Evolutionary conservation across 805 yeast genomes (phyloP).

Genomic region (Kurtzmaniella fragi): DNA sequence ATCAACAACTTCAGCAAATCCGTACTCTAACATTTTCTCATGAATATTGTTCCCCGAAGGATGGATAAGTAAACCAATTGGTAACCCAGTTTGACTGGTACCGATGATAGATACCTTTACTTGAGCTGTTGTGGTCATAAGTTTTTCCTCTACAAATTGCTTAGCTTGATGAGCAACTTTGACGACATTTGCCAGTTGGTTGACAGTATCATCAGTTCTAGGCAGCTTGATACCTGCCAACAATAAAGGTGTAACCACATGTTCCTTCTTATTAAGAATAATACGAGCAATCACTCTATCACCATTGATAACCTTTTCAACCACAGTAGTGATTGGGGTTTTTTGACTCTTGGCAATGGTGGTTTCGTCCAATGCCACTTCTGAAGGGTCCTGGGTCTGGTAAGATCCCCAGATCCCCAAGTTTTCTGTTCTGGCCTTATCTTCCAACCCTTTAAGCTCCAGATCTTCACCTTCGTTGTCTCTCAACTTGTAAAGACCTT

Average conservation of each 20-base stretch:
- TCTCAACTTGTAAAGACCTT: slow-evolving; percentile 61
- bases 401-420: slow-evolving; percentile 51
- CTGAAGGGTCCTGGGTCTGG: slow-evolving; percentile 10
- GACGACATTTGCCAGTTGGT: slow-evolving; percentile 38
- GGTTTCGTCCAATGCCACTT: slow-evolving; percentile 23
- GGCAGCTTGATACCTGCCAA: slow-evolving; percentile 76
- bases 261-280: slow-evolving; percentile 43
- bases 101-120: slow-evolving; percentile 55
- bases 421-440: slow-evolving; percentile 46
- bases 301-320: slow-evolving; percentile 75
- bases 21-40: slow-evolving; percentile 59
- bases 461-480: slow-evolving; percentile 42
- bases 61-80: slow-evolving; percentile 55
- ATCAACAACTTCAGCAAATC: slow-evolving; percentile 71
- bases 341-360: slow-evolving; percentile 31
- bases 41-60: slow-evolving; percentile 74
- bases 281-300: slow-evolving; percentile 68
- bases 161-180: slow-evolving; percentile 67
- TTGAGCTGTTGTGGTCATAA: slow-evolving; percentile 54
- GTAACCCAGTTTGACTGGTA: slow-evolving; percentile 54
- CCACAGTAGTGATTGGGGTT: slow-evolving; percentile 50
- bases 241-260: slow-evolving; percentile 53
- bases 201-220: slow-evolving; percentile 49
- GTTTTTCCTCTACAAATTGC: slow-evolving; percentile 54
- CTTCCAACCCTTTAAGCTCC: slow-evolving; percentile 30